Percentiles rank a stretch among this genome's conserved stretches.
Evolutionary conservation across 2,329 filamentous ascomycete species (phyloP).

Genomic region (Neofusicoccum kwambonambiense): DNA sequence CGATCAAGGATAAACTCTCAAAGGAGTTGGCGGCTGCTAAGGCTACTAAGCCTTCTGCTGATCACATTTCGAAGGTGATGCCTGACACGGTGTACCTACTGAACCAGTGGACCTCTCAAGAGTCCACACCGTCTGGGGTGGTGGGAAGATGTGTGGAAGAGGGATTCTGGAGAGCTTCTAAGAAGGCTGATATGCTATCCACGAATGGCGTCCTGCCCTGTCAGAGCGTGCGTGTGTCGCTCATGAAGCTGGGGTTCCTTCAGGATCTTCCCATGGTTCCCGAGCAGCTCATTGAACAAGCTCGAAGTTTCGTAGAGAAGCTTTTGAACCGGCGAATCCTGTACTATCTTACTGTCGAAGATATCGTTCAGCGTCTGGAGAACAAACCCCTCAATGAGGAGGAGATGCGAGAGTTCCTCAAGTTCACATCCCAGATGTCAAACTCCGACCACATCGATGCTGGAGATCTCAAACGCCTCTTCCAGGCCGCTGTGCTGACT

Average conservation of each 20-base stretch:
- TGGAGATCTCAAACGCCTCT: constrained; percentile 64
- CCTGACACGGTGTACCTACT: constrained; percentile 63
- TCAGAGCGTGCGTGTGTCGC: constrained; percentile 74
- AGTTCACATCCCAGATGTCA: constrained; percentile 76
- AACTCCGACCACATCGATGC: constrained; percentile 70
- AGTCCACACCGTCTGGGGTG: constrained; percentile 83
- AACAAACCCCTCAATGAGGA: constrained; percentile 74
- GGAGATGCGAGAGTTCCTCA: constrained; percentile 79
- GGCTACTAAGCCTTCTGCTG: constrained; percentile 44
- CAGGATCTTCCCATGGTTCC: constrained; percentile 86
- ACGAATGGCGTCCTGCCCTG: constrained; percentile 85
- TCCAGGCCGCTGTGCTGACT: constrained; percentile 78
- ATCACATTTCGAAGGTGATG: constrained; percentile 38
- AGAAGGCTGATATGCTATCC: constrained; percentile 80
- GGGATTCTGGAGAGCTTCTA: constrained; percentile 92
- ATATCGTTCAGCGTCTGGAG: constrained; percentile 81
- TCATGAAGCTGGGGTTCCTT: constrained; percentile 72
- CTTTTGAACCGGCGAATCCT: constrained; percentile 82
- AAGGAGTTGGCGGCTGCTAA: constrained; percentile 38
- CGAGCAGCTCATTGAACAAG: constrained; percentile 66
- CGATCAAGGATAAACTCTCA: constrained; percentile 54
- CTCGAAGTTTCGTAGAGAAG: constrained; percentile 72
- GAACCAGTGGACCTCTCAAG: constrained; percentile 82
- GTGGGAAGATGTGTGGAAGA: constrained; percentile 89
- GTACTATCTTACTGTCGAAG: constrained; percentile 80